These are phyloP conservation scores for Podospora appendiculata DNA, from an alignment of 495 filamentous ascomycete genomes.

Conservation along the genomic window DNA sequence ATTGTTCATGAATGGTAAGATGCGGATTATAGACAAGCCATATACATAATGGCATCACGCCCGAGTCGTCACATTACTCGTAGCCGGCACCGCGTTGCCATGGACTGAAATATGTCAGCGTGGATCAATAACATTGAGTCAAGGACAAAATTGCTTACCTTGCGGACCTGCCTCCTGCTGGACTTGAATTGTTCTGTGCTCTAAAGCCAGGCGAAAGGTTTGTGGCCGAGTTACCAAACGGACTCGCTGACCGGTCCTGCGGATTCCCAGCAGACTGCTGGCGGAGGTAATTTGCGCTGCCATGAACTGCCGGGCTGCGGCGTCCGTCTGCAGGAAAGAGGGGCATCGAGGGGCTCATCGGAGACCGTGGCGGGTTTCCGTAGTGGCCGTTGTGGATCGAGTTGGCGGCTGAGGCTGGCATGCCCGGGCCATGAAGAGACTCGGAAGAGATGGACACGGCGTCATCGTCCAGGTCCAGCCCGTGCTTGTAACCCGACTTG, in stretches of 20 bases:
- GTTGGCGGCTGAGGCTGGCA: slow-evolving; percentile 13
- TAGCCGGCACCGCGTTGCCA: slow-evolving; percentile 52
- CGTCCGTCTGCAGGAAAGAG: slow-evolving; percentile 43
- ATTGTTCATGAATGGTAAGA: slow-evolving; percentile 5
- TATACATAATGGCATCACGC: not conserved
- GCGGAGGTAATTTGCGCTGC: slow-evolving; percentile 6
- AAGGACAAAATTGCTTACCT: slow-evolving; percentile 33
- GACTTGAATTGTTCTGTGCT: slow-evolving; percentile 29
- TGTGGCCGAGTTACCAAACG: slow-evolving; percentile 3
- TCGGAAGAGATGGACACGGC: slow-evolving; percentile 55
- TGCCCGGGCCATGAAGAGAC: slow-evolving; percentile 14
- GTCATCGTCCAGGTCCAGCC: slow-evolving; percentile 70
- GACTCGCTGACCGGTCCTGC: slow-evolving; percentile 3
- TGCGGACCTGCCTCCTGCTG: slow-evolving; percentile 26
- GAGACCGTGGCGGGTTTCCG: slow-evolving; percentile 41
- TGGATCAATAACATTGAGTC: not conserved
- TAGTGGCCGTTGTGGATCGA: slow-evolving; percentile 2
- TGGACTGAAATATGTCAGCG: slow-evolving; percentile 31
- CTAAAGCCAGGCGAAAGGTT: slow-evolving; percentile 10
- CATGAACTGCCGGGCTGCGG: slow-evolving; percentile 11
- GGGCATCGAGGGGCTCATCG: slow-evolving; percentile 56
- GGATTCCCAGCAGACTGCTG: not conserved
- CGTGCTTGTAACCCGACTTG: slow-evolving; percentile 60
- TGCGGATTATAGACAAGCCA: slow-evolving; percentile 6
- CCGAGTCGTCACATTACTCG: slow-evolving; percentile 20